These are phyloP conservation scores for Pleurotus cornucopiae DNA, from an alignment of 768 basidiomycete genomes.

Conservation along the genomic window DNA sequence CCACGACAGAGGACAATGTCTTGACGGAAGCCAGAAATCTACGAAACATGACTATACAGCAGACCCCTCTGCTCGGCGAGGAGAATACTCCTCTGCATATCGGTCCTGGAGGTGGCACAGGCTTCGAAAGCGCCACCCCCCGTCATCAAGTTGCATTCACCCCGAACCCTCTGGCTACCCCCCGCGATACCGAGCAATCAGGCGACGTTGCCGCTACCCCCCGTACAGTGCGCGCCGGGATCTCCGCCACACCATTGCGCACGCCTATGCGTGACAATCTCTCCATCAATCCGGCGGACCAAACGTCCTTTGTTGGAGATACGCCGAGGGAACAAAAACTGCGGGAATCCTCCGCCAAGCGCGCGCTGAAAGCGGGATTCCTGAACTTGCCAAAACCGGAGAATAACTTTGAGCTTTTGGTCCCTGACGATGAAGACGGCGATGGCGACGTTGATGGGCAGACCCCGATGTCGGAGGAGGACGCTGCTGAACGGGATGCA, in stretches of 20 bases:
- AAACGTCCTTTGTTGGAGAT: constrained; percentile 47
- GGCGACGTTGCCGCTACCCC: constrained; percentile 52
- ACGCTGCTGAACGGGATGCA: constrained; percentile 90
- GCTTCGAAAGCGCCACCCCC: constrained; percentile 96
- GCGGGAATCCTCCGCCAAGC: constrained; percentile 60
- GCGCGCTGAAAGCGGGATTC: constrained; percentile 78
- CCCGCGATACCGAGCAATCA: constrained; percentile 44
- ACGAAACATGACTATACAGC: constrained; percentile 86
- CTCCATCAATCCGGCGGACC: constrained; percentile 76
- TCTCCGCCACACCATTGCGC: constrained; percentile 76
- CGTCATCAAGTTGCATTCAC: constrained; percentile 87
- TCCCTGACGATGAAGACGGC: constrained; percentile 84
- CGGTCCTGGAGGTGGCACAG: constrained; percentile 73
- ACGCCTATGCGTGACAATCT: constrained; percentile 95
- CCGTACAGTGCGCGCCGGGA: constrained; percentile 31
- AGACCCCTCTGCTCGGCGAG: constrained; percentile 94
- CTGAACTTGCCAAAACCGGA: constrained; percentile 84
- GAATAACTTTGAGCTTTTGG: constrained; percentile 94
- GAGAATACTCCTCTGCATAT: constrained; percentile 94
- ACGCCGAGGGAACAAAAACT: constrained; percentile 78
- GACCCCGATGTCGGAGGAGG: constrained; percentile 58
- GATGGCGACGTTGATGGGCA: constrained; percentile 31
- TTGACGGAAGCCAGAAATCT: constrained; percentile 94
- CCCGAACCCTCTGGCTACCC: constrained; percentile 94
- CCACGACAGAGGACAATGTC: constrained; percentile 80